phyloP scores from a whole-genome alignment of 139 green algal species.

The Spirogloea muscicola region DNA sequence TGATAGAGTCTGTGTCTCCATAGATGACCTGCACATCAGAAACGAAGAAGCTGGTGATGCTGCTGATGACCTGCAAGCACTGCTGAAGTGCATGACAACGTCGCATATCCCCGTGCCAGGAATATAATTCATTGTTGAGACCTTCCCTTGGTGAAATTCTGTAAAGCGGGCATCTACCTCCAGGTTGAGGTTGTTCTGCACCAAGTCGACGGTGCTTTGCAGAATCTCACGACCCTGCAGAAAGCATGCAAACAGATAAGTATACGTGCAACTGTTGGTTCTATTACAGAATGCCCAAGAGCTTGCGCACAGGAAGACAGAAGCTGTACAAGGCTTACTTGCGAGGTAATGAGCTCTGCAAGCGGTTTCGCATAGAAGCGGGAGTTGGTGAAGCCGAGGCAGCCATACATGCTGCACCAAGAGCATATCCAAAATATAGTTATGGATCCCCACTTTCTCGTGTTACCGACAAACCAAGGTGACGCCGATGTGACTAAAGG shows the following conservation, averaged over 20 bases:
- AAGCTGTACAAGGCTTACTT: constrained; percentile 43
- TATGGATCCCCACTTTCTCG: no score
- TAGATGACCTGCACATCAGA: constrained; percentile 77
- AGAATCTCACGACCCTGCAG: constrained; percentile 81
- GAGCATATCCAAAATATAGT: no score
- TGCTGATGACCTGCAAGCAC: neutral
- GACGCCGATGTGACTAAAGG: no score
- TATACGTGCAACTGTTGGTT: no score
- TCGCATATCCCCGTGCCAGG: neutral
- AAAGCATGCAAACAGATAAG: constrained; percentile 19
- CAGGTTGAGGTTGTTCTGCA: constrained; percentile 65
- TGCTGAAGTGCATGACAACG: neutral
- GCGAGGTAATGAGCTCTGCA: constrained; percentile 89
- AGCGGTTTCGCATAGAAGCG: constrained; percentile 92
- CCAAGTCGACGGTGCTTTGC: constrained; percentile 89
- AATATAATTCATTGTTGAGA: neutral
- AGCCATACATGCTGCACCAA: constrained; percentile 87
- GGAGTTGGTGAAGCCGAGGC: constrained; percentile 85
- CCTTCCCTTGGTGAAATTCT: neutral
- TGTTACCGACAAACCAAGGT: no score
- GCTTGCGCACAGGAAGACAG: no score
- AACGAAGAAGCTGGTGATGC: constrained; percentile 1
- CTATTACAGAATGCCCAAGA: no score
- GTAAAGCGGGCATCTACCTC: constrained; percentile 49
- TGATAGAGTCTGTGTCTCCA: constrained; percentile 93